Evolutionary conservation across 768 basidiomycete species (phyloP), one percentile per base, ranked within the genome.

Genomic region (Filobasidium floriforme): DNA sequence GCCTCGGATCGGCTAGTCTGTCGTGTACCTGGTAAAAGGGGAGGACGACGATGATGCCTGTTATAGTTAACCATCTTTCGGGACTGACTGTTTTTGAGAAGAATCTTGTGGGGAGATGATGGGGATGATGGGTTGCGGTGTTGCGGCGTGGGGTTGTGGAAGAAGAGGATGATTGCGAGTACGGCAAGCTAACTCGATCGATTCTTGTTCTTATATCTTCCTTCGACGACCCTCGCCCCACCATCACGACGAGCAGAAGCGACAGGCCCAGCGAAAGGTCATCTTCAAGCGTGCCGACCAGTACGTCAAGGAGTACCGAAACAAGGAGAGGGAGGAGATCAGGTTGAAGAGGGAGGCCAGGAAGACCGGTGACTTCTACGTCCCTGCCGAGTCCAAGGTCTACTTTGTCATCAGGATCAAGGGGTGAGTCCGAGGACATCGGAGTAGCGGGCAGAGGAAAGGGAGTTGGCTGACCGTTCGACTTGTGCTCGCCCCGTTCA

Each of bases 231-330:
- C 32, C 28, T 51, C 32, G 32, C 32, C 32, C 32, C 32, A 9
- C 32, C 32, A 9, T 12, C 18, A 9, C 22, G 19, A 43, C 61
- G 67, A 54, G 28, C 76, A 97, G 93, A 88, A 87, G 57, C 82
- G 86, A 74, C 89, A 88, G 79, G 87, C 90, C 67, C 93, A 94
- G 84, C 88, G 96, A 82, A 89, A 88, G 81, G 87, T 96, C 79
- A 87, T 97, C 83, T 98, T 98, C 88, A 98, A 98, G 88, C 90
- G 96, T 69, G 96, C 96, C 43, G 94, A 98, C 82, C 81, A 88
- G 67, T 98, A 96, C 81, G 92, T 97, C 72, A 94, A 97, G 85
- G 94, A 97, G 83, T 97, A 97, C 81, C 81, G 89, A 63, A 70
- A 83, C 69, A 87, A 88, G 82, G 96, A 99, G 86, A 87, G 85